Evolutionary conservation across 305 asterid genomes (phyloP).

Genomic region (Salvia sclarea): DNA sequence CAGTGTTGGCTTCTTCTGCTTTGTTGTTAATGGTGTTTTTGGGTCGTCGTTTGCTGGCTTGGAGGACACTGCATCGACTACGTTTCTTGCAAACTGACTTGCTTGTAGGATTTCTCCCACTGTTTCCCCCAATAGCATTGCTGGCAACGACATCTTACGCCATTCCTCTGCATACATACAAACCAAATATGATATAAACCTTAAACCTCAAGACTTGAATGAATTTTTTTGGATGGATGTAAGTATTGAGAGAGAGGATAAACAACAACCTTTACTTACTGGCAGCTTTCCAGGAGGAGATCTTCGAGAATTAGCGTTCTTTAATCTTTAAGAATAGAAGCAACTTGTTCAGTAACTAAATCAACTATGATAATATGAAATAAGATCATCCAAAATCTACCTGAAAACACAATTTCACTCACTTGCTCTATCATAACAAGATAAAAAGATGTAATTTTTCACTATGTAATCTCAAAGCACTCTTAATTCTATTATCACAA

Average conservation of each 20-base stretch:
- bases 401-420: not conserved
- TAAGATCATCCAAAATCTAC: not conserved
- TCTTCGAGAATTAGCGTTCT: slow-evolving; percentile 45
- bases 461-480: not conserved
- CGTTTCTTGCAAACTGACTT: slow-evolving; percentile 63
- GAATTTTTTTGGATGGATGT: not conserved
- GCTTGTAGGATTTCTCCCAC: slow-evolving; percentile 78
- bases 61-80: slow-evolving; percentile 55
- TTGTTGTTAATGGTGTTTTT: slow-evolving; percentile 55
- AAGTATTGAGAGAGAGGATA: not conserved
- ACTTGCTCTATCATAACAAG: not conserved
- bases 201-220: not conserved
- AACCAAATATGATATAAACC: not conserved
- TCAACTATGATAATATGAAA: not conserved
- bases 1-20: slow-evolving; percentile 30
- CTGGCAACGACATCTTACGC: slow-evolving; percentile 83
- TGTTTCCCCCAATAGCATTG: slow-evolving; percentile 91
- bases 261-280: slow-evolving; percentile 53
- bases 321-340: slow-evolving; percentile 46
- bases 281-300: slow-evolving; percentile 79
- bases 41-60: slow-evolving; percentile 53
- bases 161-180: slow-evolving; percentile 60
- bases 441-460: not conserved
- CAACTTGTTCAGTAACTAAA: not conserved
- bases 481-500: too few relatives aligned